Evolutionary conservation across 2,329 filamentous ascomycete genomes (phyloP).

Genomic region (Xylariomycetidae sp.): DNA sequence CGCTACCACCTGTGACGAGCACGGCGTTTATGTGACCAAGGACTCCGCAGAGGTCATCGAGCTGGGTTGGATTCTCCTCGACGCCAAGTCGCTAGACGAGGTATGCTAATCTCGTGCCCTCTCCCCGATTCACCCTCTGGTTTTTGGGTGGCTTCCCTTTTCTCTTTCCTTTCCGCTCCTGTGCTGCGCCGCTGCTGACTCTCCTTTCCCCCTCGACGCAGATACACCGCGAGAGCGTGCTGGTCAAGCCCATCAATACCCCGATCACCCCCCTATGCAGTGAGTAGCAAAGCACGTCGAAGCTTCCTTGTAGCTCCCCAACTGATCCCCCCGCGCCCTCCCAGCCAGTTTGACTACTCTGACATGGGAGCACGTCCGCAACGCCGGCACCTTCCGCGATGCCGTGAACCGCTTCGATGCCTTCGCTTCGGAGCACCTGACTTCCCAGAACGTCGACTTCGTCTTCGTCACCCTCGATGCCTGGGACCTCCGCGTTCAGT

Average conservation of each 20-base stretch:
- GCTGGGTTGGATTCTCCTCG: constrained; percentile 94
- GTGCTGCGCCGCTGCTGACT: too few relatives aligned
- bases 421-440: constrained; percentile 87
- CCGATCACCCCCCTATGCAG: constrained; percentile 98
- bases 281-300: constrained; percentile 59
- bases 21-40: constrained; percentile 98
- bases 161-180: too few relatives aligned
- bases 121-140: too few relatives aligned
- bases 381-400: constrained; percentile 94
- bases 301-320: constrained; percentile 5
- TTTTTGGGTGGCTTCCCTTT: too few relatives aligned
- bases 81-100: constrained; percentile 88
- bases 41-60: constrained; percentile 99
- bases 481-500: constrained; percentile 96
- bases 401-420: constrained; percentile 91
- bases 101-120: constrained; percentile 53
- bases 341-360: constrained; percentile 92
- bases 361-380: constrained; percentile 98
- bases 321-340: constrained; percentile 8
- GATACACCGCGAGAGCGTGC: constrained; percentile 91
- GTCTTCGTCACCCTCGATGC: constrained; percentile 97
- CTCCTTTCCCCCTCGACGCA: constrained; percentile 38
- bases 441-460: constrained; percentile 88
- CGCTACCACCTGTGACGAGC: constrained; percentile 97
- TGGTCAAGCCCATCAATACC: constrained; percentile 97